These are phyloP conservation scores for Raphanus sativus DNA, from an alignment of 345 rosid genomes.

Conservation along the genomic window DNA sequence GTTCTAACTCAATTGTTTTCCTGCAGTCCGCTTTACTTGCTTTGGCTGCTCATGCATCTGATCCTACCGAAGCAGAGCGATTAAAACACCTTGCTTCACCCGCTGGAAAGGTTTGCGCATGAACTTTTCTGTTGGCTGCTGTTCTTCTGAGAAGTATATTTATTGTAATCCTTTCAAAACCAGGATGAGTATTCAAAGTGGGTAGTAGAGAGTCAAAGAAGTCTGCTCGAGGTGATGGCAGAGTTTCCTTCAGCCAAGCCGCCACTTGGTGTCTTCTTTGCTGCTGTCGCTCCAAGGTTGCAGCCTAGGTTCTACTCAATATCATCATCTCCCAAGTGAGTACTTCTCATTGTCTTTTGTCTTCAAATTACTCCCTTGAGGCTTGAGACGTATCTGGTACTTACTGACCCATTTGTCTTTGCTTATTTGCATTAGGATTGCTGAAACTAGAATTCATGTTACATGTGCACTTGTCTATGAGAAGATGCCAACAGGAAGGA, in stretches of 20 bases:
- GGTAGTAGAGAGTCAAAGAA: conserved; percentile 83
- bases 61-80: conserved; percentile 86
- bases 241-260: conserved; percentile 93
- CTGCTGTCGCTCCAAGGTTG: conserved; percentile 88
- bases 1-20: conserved; percentile 17
- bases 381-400: background rate
- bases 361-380: background rate
- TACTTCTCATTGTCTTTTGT: background rate
- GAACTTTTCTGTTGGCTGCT: too few relatives aligned
- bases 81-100: conserved; percentile 84
- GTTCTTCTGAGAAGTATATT: background rate
- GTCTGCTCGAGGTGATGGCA: conserved; percentile 96
- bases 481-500: conserved; percentile 76
- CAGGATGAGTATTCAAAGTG: conserved; percentile 96
- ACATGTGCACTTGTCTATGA: conserved; percentile 96
- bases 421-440: conserved; percentile 56
- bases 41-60: conserved; percentile 90
- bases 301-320: conserved; percentile 97
- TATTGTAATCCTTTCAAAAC: conserved; percentile 1
- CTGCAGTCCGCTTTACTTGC: conserved; percentile 85
- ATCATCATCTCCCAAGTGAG: conserved; percentile 93
- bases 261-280: conserved; percentile 95
- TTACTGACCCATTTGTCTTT: background rate
- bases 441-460: conserved; percentile 80
- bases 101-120: conserved; percentile 89